Percentiles rank a stretch among this genome's conserved stretches.
Evolutionary conservation across 176 grass and related monocot genomes (phyloP).

Genomic region (Oryza meyeriana): DNA sequence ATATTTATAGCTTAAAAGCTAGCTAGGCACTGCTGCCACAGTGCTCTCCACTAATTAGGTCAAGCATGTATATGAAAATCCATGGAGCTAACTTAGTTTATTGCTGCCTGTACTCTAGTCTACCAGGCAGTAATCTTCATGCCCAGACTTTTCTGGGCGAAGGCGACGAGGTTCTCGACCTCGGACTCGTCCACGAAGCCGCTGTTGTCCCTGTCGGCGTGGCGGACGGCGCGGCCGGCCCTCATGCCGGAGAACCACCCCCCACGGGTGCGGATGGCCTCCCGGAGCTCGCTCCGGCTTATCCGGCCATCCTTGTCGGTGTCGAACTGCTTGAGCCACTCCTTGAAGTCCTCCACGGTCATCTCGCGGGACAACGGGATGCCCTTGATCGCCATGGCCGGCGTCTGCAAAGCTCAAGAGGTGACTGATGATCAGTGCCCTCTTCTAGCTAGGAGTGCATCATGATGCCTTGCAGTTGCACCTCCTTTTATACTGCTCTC

Average conservation of each 20-base stretch:
- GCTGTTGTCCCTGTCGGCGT: slow-evolving; percentile 40
- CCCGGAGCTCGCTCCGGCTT: slow-evolving; percentile 51
- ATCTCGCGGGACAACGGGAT: slow-evolving; percentile 4
- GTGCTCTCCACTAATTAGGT: not conserved
- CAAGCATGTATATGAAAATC: not conserved
- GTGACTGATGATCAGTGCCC: not conserved
- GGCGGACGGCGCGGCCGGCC: slow-evolving; percentile 23
- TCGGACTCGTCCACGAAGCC: slow-evolving; percentile 59
- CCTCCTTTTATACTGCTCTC: slow-evolving; percentile 36
- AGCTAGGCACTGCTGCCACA: not conserved
- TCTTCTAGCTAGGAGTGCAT: not conserved
- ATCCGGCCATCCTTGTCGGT: slow-evolving; percentile 53
- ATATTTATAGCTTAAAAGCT: not conserved
- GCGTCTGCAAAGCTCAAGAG: not conserved
- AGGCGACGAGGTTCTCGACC: slow-evolving; percentile 49
- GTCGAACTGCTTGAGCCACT: slow-evolving; percentile 69
- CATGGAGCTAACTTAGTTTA: not conserved
- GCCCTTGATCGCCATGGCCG: slow-evolving; percentile 40
- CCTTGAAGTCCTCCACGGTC: slow-evolving; percentile 53
- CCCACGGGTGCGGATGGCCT: slow-evolving; percentile 50
- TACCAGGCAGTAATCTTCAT: slow-evolving; percentile 44
- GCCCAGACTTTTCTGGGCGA: slow-evolving; percentile 53
- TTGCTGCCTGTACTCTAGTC: not conserved
- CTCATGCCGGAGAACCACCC: slow-evolving; percentile 33
- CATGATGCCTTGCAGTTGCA: not conserved